Evolutionary conservation across 148 eudicot genomes (phyloP).

Genomic region (Arctostaphylos glauca): DNA sequence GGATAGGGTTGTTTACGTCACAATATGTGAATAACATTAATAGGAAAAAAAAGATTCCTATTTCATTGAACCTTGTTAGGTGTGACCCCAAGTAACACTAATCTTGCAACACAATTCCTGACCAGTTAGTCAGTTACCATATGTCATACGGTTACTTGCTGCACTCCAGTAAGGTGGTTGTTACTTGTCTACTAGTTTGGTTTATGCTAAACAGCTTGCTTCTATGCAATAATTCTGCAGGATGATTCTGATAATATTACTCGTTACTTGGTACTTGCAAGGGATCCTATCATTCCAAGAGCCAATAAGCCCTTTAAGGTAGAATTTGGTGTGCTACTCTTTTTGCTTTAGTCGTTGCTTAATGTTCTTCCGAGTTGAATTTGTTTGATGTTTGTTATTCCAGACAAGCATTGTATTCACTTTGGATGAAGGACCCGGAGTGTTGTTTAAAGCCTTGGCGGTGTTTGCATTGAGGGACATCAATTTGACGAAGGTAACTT

Average conservation of each 20-base stretch:
- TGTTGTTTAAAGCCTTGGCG: conserved; percentile 84
- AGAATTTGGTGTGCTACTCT: neutral
- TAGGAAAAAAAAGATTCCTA: no score
- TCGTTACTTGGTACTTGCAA: conserved; percentile 85
- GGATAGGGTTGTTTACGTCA: neutral
- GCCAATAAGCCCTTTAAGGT: conserved; percentile 73
- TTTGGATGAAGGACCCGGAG: conserved; percentile 90
- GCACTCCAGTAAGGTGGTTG: neutral
- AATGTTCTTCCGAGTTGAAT: neutral
- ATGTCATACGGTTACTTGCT: neutral
- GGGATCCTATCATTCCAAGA: conserved; percentile 90
- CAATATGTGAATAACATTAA: neutral
- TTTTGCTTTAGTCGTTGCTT: neutral
- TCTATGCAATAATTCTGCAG: conserved; percentile 28
- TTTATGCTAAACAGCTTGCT: neutral
- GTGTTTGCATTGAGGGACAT: conserved; percentile 84
- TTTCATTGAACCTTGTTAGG: neutral
- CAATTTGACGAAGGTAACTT: conserved; percentile 75
- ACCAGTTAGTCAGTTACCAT: neutral
- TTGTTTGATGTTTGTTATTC: neutral
- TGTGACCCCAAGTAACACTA: neutral
- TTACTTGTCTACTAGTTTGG: neutral
- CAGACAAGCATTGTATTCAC: conserved; percentile 97
- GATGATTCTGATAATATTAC: conserved; percentile 75
- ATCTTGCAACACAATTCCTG: neutral